phyloP scores from a whole-genome alignment of 1,284 basidiomycete species.

The Fomitiporia mediterranea region DNA sequence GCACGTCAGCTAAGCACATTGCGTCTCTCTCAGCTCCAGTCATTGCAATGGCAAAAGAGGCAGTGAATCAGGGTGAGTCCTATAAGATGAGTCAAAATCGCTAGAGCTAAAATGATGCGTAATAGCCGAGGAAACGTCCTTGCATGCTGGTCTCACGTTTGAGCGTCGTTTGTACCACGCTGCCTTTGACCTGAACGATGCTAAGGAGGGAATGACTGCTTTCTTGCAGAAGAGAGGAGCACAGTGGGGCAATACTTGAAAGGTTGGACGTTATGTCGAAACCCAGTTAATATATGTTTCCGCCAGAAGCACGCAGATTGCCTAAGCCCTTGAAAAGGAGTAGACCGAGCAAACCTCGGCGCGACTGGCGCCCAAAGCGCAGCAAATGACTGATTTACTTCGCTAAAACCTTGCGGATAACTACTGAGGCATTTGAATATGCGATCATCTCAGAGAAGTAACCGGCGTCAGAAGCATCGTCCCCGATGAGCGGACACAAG shows the following conservation, averaged over 20 bases:
- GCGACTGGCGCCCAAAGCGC: not conserved
- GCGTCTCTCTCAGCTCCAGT: slow-evolving; percentile 30
- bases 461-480: too few relatives aligned
- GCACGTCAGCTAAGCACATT: slow-evolving; percentile 26
- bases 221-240: slow-evolving; percentile 61
- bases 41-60: slow-evolving; percentile 50
- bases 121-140: slow-evolving; percentile 52
- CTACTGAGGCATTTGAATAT: not conserved
- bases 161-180: slow-evolving; percentile 64
- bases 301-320: not conserved
- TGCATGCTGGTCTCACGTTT: slow-evolving; percentile 53
- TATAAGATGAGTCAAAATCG: not conserved
- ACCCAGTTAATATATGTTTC: not conserved
- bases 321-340: not conserved
- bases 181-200: slow-evolving; percentile 62
- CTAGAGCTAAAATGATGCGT: not conserved
- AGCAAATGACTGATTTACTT: not conserved
- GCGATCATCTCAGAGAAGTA: too few relatives aligned
- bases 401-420: not conserved
- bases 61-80: slow-evolving; percentile 55
- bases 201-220: slow-evolving; percentile 61
- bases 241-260: slow-evolving; percentile 27
- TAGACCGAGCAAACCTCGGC: slow-evolving; percentile 15
- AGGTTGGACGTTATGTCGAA: not conserved
- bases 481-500: not conserved